These are phyloP conservation scores for Trifolium dubium DNA, from an alignment of 306 rosid genomes.

Conservation along the genomic window DNA sequence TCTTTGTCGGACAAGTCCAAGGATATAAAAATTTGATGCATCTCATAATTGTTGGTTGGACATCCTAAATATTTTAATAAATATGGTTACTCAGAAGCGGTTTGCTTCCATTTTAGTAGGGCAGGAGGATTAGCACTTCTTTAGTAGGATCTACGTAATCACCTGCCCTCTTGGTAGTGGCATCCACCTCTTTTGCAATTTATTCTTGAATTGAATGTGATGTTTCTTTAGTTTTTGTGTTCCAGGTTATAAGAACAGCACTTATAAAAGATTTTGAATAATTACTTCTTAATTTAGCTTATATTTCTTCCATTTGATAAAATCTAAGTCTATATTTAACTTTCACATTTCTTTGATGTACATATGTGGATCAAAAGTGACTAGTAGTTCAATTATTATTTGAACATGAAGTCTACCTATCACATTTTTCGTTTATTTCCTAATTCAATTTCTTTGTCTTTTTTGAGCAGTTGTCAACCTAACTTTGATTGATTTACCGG, in stretches of 20 bases:
- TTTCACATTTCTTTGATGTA: constrained; percentile 18
- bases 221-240: constrained; percentile 16
- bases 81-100: constrained; percentile 10
- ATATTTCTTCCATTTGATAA: constrained; percentile 2
- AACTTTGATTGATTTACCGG: constrained; percentile 91
- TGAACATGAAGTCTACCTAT: constrained; percentile 13
- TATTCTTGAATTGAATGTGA: not conserved
- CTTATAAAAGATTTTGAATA: not conserved
- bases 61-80: not conserved
- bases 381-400: constrained; percentile 23
- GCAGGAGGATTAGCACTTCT: not conserved
- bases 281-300: constrained; percentile 3
- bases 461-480: constrained; percentile 90
- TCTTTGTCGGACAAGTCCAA: too few species aligned
- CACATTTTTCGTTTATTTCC: constrained; percentile 23
- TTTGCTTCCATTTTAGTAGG: constrained; percentile 12
- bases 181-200: constrained; percentile 4
- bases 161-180: constrained; percentile 3
- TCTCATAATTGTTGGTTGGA: not conserved
- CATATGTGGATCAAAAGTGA: constrained; percentile 22
- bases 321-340: not conserved
- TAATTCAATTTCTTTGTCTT: constrained; percentile 31
- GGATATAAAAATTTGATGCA: not conserved
- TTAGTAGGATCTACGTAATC: not conserved
- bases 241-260: constrained; percentile 7